Evolutionary conservation across 371 early-diverging fungal genomes (phyloP).

Genomic region (Phascolomyces articulosus): DNA sequence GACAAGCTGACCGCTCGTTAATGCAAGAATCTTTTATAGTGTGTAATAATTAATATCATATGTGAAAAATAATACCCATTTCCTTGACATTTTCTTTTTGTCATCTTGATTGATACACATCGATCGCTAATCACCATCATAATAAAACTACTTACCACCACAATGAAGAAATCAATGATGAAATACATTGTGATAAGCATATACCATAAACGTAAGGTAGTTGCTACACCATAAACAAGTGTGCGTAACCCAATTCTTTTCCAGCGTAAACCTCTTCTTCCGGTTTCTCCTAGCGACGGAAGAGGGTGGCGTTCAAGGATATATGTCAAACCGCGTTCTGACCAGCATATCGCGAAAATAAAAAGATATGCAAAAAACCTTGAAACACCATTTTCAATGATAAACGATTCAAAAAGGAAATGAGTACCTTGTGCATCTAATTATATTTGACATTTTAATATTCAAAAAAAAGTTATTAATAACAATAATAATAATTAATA

Average conservation of each 20-base stretch:
- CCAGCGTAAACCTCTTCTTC: not conserved
- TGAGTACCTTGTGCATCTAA: constrained; percentile 31
- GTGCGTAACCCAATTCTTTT: constrained; percentile 17
- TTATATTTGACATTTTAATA: not conserved
- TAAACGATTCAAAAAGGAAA: constrained; percentile 34
- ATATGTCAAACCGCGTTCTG: constrained; percentile 29
- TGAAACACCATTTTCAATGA: constrained; percentile 15
- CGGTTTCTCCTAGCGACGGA: not conserved
- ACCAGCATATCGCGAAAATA: constrained; percentile 29
- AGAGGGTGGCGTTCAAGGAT: constrained; percentile 16
- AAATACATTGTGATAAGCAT: constrained; percentile 48
- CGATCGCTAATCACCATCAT: too few relatives aligned
- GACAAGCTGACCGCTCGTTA: constrained; percentile 12
- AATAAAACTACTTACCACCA: constrained; percentile 23
- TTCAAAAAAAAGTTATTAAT: not conserved
- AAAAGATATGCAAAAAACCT: constrained; percentile 28
- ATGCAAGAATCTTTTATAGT: constrained; percentile 5
- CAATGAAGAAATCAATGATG: constrained; percentile 32
- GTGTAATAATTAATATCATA: too few relatives aligned
- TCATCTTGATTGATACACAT: not conserved
- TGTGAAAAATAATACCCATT: too few relatives aligned
- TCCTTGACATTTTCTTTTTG: too few relatives aligned
- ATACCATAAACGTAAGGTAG: constrained; percentile 32
- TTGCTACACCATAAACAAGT: constrained; percentile 29
- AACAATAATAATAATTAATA: too few relatives aligned